Base-by-base conservation (phyloP, 306 rosid genomes). In the Sechiopsis laciniata region DNA sequence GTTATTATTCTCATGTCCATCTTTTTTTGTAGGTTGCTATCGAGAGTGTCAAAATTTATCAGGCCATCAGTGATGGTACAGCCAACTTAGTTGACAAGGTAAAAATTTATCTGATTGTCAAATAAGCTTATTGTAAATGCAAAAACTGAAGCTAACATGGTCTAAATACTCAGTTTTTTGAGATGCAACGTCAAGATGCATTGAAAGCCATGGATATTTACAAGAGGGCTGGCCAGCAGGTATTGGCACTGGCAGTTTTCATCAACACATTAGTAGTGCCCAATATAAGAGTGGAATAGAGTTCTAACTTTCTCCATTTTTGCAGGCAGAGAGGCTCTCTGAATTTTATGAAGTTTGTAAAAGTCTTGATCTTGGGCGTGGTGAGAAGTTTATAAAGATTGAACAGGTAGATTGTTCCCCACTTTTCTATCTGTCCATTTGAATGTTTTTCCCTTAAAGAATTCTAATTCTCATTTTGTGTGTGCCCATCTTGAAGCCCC, bases 81-180 rank as follows among this genome's bases (percentile, higher is more conserved):
- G 90, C 84, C 82, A 95, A 95, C 82, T 82, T 95, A 89, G 91
- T 95, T 84, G 99, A 95, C 87, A 95, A 91, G 96, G 99, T 91
- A 87, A 66, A 75, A 69, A 76, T 37, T 81, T 45, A 64, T 59
- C 56, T 32, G 76, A 35, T 85, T 61, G 45, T 71, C 79, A 60
- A 76, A 74, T 77, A 71, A 67, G 78, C 53, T 71, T 74, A 54
- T 77, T 80, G 55, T 17, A 66, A 72, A 72, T 71, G 79, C 45
- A 77, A 72, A 77, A 79, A 73, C 55, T 82, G 24, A 26, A 67
- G 42, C 78, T 80, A 62, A 76, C 72, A 80, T 24, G 45, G 79
- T 80, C 45, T 54, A 72, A 68, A 72, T 69, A 78, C 76, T 66
- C 96, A 95, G 99, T 91, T 95, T 79, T 95, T 95, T 78, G 99